Evolutionary conservation across 2,329 filamentous ascomycete genomes (phyloP).

Genomic region (Fusarium sp.): DNA sequence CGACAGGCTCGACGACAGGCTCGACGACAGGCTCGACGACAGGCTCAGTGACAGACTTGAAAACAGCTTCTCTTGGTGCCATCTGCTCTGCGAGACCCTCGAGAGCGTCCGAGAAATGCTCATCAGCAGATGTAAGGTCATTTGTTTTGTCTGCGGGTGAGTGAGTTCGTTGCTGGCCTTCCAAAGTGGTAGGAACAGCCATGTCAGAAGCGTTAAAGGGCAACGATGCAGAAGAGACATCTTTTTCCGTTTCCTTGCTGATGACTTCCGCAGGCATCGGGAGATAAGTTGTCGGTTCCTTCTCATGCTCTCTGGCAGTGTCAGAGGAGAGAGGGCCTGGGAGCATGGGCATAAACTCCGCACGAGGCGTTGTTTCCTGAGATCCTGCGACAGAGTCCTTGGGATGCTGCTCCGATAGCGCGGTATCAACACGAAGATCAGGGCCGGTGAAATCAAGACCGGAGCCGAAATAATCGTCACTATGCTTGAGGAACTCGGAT

Average conservation of each 20-base stretch:
- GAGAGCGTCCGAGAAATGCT: constrained; percentile 51
- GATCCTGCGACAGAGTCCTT: constrained; percentile 66
- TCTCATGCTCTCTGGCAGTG: background rate
- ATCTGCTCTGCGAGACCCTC: constrained; percentile 41
- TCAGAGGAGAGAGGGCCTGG: constrained; percentile 20
- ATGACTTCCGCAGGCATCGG: constrained; percentile 54
- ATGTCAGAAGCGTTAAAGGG: constrained; percentile 45
- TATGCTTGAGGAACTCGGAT: constrained; percentile 39
- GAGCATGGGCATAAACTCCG: constrained; percentile 53
- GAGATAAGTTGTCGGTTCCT: constrained; percentile 45
- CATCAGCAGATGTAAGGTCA: constrained; percentile 49
- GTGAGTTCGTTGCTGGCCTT: constrained; percentile 23
- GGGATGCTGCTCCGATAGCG: constrained; percentile 44
- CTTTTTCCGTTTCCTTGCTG: constrained; percentile 56
- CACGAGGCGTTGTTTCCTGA: constrained; percentile 75
- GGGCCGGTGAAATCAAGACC: constrained; percentile 34
- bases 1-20: background rate
- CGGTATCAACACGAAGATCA: constrained; percentile 56
- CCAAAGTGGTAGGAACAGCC: constrained; percentile 33
- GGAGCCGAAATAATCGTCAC: constrained; percentile 44
- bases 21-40: background rate
- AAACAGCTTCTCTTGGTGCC: constrained; percentile 12
- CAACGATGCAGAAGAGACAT: constrained; percentile 53
- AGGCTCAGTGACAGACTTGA: background rate
- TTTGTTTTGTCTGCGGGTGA: constrained; percentile 41